These are phyloP conservation scores for Phytophthora sojae DNA, from an alignment of 352 stramenopile species.

Conservation along the genomic window DNA sequence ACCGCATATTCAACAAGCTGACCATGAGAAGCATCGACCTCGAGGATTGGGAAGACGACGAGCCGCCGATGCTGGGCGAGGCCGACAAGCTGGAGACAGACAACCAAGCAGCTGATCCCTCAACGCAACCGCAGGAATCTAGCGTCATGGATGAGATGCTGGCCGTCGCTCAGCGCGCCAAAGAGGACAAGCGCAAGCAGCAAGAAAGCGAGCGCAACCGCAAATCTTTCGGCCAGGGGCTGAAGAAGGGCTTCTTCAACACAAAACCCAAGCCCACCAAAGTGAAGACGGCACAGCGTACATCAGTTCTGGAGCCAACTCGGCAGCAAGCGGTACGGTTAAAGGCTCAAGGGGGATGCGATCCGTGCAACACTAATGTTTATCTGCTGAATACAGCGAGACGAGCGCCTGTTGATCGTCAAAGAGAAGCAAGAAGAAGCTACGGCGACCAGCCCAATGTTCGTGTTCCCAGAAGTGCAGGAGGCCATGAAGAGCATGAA, in stretches of 20 bases:
- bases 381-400: constrained; percentile 33
- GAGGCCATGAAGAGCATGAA: constrained; percentile 65
- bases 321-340: constrained; percentile 17
- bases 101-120: constrained; percentile 41
- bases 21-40: constrained; percentile 21
- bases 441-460: constrained; percentile 21
- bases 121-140: constrained; percentile 17
- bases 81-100: constrained; percentile 20
- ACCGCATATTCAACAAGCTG: background rate
- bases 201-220: constrained; percentile 54
- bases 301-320: constrained; percentile 14
- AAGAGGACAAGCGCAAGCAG: constrained; percentile 52
- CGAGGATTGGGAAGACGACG: constrained; percentile 46
- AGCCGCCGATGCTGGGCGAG: constrained; percentile 55
- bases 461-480: constrained; percentile 85
- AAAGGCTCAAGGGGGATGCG: background rate
- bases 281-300: constrained; percentile 10
- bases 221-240: constrained; percentile 63
- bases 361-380: constrained; percentile 4
- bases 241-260: constrained; percentile 83
- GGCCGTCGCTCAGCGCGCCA: constrained; percentile 54
- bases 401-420: constrained; percentile 50
- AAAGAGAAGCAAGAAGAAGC: constrained; percentile 33
- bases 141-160: constrained; percentile 88
- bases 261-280: constrained; percentile 14